Percentiles rank a stretch among this genome's conserved stretches.
phyloP scores from a whole-genome alignment of 441 rosid species.

The Populus hybrid region DNA sequence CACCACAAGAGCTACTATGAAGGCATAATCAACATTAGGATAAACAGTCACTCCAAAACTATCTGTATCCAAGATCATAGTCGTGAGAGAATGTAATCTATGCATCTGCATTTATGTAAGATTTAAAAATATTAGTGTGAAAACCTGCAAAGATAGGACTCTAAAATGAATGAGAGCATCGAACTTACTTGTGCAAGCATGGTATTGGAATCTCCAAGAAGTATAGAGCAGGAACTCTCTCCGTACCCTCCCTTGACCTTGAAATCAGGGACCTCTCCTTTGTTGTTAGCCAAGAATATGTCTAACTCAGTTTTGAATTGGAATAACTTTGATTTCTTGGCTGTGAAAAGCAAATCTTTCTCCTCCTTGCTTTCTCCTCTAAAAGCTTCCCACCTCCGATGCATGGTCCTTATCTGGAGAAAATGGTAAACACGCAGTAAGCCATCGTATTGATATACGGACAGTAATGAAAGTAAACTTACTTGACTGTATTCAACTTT shows the following conservation, averaged over 20 bases:
- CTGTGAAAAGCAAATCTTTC: conserved; percentile 30
- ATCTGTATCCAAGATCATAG: too few relatives aligned
- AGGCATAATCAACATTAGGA: too few relatives aligned
- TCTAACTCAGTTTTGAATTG: conserved; percentile 26
- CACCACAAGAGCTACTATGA: too few relatives aligned
- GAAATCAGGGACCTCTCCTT: conserved; percentile 33
- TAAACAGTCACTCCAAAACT: too few relatives aligned
- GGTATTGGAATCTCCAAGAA: conserved; percentile 19
- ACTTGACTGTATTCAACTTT: background rate
- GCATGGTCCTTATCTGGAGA: conserved; percentile 29
- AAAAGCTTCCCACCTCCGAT: conserved; percentile 38
- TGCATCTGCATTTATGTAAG: too few relatives aligned
- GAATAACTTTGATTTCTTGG: conserved; percentile 20
- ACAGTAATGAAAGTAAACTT: background rate
- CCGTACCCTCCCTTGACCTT: conserved; percentile 32
- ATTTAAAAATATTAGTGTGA: too few relatives aligned
- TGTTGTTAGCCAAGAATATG: conserved; percentile 33
- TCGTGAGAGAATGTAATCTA: too few relatives aligned
- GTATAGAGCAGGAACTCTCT: conserved; percentile 31
- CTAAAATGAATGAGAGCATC: too few relatives aligned
- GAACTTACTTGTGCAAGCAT: too few relatives aligned
- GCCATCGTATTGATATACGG: background rate
- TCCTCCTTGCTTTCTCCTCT: conserved; percentile 32
- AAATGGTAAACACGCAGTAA: background rate
- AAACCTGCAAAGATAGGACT: too few relatives aligned